Evolutionary conservation across 768 basidiomycete genomes (phyloP), one percentile per base, ranked within the genome.

Genomic region (Xerocomus brunneocitrinus): DNA sequence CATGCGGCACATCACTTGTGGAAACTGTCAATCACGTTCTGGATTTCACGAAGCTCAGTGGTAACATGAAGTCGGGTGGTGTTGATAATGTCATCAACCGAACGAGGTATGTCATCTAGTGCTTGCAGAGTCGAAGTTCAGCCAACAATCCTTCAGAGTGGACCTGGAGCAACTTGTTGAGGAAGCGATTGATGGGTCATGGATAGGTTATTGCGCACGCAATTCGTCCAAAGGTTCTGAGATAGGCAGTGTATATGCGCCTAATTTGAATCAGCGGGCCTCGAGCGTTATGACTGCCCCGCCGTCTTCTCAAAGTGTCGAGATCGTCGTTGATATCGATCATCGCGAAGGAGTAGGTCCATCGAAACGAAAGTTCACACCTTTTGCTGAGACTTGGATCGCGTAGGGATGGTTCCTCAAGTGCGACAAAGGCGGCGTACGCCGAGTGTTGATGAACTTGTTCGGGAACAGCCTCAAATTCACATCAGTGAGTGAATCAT

Each of bases 11-110:
- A n/a, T 92, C 91, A 1, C 79, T 98, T 1, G 91, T 95, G 39
- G 95, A 98, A 73, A 95, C 94, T 0, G 93, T 98, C 46, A 97
- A 97, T 64, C 95, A 98, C 61, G 95, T 98, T 5, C 75, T 98
- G 27, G 95, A 98, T 67, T 98, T 95, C 64, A 95, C 93, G 30
- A 98, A 98, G 65, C 78, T 95, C 24, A 93, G 90, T 56, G 93
- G 92, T 22, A 90, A 87, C 61, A 77, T 83, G 43, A 90, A 89
- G 65, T 78, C 83, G 3, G 89, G 87, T 27, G 86, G 87, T 38
- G 81, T 86, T 8, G 84, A 90, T 65, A 88, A 87, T 57, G 81
- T 84, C 40, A 90, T 92, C 56, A 75, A 79, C 19, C 79, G 81
- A 8, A 79, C 80, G 54, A 79, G 76, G 89, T 87, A 49, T 55